phyloP scores from a whole-genome alignment of 352 stramenopile species.

The Globisporangium acanthophoron region DNA sequence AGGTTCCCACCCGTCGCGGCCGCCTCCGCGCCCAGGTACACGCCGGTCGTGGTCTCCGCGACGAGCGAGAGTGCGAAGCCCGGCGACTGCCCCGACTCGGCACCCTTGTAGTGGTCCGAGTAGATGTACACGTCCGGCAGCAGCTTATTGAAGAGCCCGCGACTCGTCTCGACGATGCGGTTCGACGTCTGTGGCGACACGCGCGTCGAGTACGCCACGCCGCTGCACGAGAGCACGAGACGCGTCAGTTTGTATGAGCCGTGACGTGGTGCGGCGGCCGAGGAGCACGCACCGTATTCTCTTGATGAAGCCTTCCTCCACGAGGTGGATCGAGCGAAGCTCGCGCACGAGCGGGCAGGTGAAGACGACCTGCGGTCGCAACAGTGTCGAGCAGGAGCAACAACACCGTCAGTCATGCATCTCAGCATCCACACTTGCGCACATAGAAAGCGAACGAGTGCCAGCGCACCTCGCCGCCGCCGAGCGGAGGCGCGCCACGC shows the following conservation, averaged over 20 bases:
- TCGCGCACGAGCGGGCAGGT: conserved; percentile 93
- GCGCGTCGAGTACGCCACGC: conserved; percentile 94
- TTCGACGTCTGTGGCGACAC: conserved; percentile 97
- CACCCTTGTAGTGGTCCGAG: conserved; percentile 97
- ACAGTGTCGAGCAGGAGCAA: conserved; percentile 11
- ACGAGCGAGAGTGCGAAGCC: conserved; percentile 93
- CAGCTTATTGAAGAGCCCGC: conserved; percentile 97
- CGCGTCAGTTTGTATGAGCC: neutral
- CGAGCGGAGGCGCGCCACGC: conserved; percentile 84
- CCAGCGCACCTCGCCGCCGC: conserved; percentile 47
- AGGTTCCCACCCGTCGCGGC: conserved; percentile 81
- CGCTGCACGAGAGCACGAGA: conserved; percentile 26
- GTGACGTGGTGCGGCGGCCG: no score
- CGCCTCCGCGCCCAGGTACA: conserved; percentile 91
- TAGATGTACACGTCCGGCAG: conserved; percentile 99
- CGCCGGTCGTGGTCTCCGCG: conserved; percentile 96
- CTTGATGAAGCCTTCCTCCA: conserved; percentile 98
- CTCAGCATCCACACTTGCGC: conserved; percentile 16
- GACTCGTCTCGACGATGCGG: conserved; percentile 94
- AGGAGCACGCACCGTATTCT: conserved; percentile 80
- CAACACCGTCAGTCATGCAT: neutral
- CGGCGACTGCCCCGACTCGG: conserved; percentile 84
- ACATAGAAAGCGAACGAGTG: neutral
- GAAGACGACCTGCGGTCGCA: conserved; percentile 87
- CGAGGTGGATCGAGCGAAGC: conserved; percentile 92